Conservation (phyloP, 1,284 basidiomycete genomes). For the Wallemia mellicola region DNA sequence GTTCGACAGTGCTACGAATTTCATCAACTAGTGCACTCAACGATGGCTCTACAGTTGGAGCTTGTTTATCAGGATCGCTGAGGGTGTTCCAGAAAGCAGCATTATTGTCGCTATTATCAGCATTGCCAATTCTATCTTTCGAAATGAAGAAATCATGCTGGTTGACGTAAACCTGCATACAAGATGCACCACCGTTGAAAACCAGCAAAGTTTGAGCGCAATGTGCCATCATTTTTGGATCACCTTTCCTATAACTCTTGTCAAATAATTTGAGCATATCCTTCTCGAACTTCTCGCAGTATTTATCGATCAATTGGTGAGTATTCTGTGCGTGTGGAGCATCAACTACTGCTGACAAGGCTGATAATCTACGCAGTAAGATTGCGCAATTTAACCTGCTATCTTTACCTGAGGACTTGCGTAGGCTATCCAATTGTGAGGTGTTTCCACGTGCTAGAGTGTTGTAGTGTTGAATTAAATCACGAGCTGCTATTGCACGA, state of each 20-base stretch:
- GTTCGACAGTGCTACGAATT: conserved; percentile 66
- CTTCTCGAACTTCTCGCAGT: conserved; percentile 95
- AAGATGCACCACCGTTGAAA: conserved; percentile 89
- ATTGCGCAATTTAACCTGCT: conserved; percentile 69
- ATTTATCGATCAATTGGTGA: conserved; percentile 64
- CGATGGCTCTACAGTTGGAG: conserved; percentile 54
- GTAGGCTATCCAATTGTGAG: conserved; percentile 38
- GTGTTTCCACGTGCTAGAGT: conserved; percentile 68
- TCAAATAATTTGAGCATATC: conserved; percentile 94
- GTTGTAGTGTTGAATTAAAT: conserved; percentile 85
- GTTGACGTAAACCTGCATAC: conserved; percentile 95
- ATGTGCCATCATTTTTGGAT: conserved; percentile 98
- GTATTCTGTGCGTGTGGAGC: conserved; percentile 54
- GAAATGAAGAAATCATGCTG: conserved; percentile 96
- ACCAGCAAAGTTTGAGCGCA: conserved; percentile 87
- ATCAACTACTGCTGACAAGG: conserved; percentile 74
- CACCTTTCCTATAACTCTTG: conserved; percentile 43
- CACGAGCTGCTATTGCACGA: conserved; percentile 71
- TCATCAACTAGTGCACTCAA: conserved; percentile 53
- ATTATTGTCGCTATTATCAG: too few relatives aligned
- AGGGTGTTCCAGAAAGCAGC: conserved; percentile 41
- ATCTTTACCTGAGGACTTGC: conserved; percentile 34
- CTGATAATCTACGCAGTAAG: conserved; percentile 55
- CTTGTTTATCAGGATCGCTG: conserved; percentile 42
- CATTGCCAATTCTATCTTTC: conserved; percentile 34